A percentile compares a stretch with the other conserved stretches of the same genome.
Conservation (phyloP, 148 eudicot species). For the Limonium bicolor region DNA sequence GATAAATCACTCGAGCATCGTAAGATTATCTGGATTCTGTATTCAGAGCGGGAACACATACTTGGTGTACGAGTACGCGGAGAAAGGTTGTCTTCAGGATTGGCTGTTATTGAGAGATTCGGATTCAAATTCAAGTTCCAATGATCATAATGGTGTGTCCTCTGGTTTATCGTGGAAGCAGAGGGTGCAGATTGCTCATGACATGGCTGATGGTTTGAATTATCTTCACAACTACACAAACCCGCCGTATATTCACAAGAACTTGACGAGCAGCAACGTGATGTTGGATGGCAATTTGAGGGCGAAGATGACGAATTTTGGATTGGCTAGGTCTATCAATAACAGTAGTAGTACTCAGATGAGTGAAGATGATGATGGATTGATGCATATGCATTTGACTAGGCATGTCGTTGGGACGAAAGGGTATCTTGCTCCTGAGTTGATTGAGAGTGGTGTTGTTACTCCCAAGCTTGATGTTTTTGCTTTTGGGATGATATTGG, state of each 20-base stretch:
- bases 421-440: conserved; percentile 74
- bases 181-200: conserved; percentile 53
- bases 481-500: conserved; percentile 49
- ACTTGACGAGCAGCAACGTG: conserved; percentile 52
- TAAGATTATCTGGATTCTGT: conserved; percentile 55
- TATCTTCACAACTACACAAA: conserved; percentile 58
- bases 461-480: conserved; percentile 62
- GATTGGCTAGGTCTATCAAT: conserved; percentile 39
- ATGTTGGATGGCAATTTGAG: conserved; percentile 34
- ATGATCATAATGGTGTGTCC: conserved; percentile 6
- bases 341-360: conserved; percentile 14
- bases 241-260: conserved; percentile 75
- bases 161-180: conserved; percentile 44
- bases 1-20: conserved; percentile 56
- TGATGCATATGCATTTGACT: conserved; percentile 28
- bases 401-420: conserved; percentile 65
- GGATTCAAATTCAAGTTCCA: background rate
- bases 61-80: conserved; percentile 61
- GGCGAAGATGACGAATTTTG: conserved; percentile 59
- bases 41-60: conserved; percentile 50
- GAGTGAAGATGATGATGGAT: conserved; percentile 17
- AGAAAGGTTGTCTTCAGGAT: conserved; percentile 38
- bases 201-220: conserved; percentile 47
- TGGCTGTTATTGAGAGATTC: no score
- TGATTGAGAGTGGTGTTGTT: conserved; percentile 53